Conservation (phyloP, 495 filamentous ascomycete species). For the Penicillium canescens region DNA sequence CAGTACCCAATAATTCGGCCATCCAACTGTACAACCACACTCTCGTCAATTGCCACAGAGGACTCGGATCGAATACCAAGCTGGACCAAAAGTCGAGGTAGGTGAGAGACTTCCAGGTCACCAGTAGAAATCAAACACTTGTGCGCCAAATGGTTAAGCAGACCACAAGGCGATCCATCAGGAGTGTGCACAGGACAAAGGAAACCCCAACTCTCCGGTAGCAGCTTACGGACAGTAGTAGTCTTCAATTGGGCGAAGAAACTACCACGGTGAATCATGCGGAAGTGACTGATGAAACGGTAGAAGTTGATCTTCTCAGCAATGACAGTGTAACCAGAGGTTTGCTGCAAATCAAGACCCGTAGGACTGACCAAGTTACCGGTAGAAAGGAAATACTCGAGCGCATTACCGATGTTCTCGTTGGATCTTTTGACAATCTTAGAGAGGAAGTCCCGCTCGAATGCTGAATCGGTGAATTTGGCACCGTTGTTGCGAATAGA, state of each 20-base stretch:
- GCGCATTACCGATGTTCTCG: slow-evolving; percentile 79
- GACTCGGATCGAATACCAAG: slow-evolving; percentile 74
- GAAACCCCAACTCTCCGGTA: slow-evolving; percentile 98
- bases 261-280: slow-evolving; percentile 97
- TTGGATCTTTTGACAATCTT: slow-evolving; percentile 78
- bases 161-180: slow-evolving; percentile 90
- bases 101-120: slow-evolving; percentile 64
- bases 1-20: slow-evolving; percentile 90
- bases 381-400: slow-evolving; percentile 96
- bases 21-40: slow-evolving; percentile 84
- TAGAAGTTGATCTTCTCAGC: slow-evolving; percentile 99
- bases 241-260: slow-evolving; percentile 99
- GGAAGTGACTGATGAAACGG: slow-evolving; percentile 98
- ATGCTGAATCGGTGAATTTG: slow-evolving; percentile 68
- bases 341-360: slow-evolving; percentile 90
- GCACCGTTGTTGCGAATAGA: slow-evolving; percentile 59
- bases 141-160: slow-evolving; percentile 93
- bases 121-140: slow-evolving; percentile 87
- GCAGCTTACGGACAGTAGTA: slow-evolving; percentile 89
- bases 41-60: slow-evolving; percentile 73
- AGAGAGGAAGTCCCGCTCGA: slow-evolving; percentile 73
- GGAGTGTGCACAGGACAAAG: slow-evolving; percentile 97
- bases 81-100: slow-evolving; percentile 70
- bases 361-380: slow-evolving; percentile 90
- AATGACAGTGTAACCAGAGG: slow-evolving; percentile 91